Evolutionary conservation across 2,329 filamentous ascomycete genomes (phyloP).

Genomic region (Venturia oleaginea): DNA sequence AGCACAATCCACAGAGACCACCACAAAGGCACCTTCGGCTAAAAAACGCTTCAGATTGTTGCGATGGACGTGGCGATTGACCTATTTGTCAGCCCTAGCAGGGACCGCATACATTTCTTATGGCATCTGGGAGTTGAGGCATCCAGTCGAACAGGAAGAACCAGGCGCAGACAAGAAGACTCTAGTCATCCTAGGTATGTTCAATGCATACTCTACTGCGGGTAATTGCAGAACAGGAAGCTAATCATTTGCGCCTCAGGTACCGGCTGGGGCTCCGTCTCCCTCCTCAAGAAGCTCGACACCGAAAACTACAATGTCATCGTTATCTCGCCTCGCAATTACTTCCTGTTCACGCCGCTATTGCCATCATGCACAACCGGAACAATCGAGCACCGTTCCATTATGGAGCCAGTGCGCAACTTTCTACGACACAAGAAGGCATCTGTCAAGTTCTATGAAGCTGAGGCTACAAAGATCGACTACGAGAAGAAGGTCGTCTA

Average conservation of each 20-base stretch:
- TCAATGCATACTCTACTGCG: slow-evolving; percentile 8
- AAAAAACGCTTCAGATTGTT: slow-evolving; percentile 56
- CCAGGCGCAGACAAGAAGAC: slow-evolving; percentile 93
- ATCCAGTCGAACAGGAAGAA: slow-evolving; percentile 69
- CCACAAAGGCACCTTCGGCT: neutral
- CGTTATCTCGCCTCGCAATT: slow-evolving; percentile 96
- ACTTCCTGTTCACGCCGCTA: slow-evolving; percentile 98
- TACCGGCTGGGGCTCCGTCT: slow-evolving; percentile 93
- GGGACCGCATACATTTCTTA: slow-evolving; percentile 66
- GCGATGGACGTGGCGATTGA: slow-evolving; percentile 74
- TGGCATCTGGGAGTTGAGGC: slow-evolving; percentile 70
- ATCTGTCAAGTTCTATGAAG: slow-evolving; percentile 93
- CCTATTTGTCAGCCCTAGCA: slow-evolving; percentile 64
- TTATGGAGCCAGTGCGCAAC: slow-evolving; percentile 97
- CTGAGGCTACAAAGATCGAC: slow-evolving; percentile 92
- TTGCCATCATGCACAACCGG: slow-evolving; percentile 96
- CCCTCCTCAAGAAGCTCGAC: slow-evolving; percentile 95
- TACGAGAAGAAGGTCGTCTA: slow-evolving; percentile 79
- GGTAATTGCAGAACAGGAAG: slow-evolving; percentile 12
- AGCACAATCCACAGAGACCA: neutral
- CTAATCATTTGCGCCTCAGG: slow-evolving; percentile 43
- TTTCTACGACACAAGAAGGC: slow-evolving; percentile 94
- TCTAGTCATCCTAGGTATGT: slow-evolving; percentile 80
- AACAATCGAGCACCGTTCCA: slow-evolving; percentile 95
- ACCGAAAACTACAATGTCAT: slow-evolving; percentile 99